Base-by-base conservation (phyloP, 768 basidiomycete genomes). In the Coprinopsis sp. region DNA sequence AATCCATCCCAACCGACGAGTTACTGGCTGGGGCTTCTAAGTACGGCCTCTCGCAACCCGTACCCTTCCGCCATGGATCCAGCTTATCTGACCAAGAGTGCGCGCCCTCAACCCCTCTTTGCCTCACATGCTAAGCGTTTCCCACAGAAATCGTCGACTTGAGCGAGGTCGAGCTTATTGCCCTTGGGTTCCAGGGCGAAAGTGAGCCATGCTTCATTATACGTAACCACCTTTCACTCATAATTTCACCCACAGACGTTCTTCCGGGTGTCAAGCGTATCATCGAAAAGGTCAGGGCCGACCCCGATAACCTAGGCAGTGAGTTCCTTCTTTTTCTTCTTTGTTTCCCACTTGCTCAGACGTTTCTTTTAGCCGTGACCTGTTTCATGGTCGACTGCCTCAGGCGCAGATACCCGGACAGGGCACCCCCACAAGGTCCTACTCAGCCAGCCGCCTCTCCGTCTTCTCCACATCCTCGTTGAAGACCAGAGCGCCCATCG, bases 191-290 rank as follows among this genome's bases (percentile, higher is more conserved):
- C 51, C 47, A 56, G 30, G 59, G 56, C 37, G 44, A 54, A 33
- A 54, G 63, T 50, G 56, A 60, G 58, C 45, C 46, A 47, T 60
- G 54, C 18, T 48, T 57, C 58, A 44, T 53, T 61, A 44, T 39
- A 50, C 54, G 51, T 42, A 53, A 56, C 52, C 47, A 56, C 54
- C 50, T 47, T 53, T 50, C 50, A 51, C 57, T 61, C 41, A 55
- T 54, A 50, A 54, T 54, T 53, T 58, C n/a, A n/a, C n/a, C n/a
- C n/a, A 59, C 58, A 64, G 64, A 50, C 19, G 58, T 53, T 56
- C 36, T 54, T 43, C 37, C 43, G 40, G 40, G 21, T 22, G 56
- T 64, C 55, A 55, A 55, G 47, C 22, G 28, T 19, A 50, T 34
- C 6, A 40, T 57, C 21, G 31, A 60, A 8, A 51, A 27, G 18